Evolutionary conservation across 352 stramenopile genomes (phyloP).

Genomic region (Phytophthora europaea): DNA sequence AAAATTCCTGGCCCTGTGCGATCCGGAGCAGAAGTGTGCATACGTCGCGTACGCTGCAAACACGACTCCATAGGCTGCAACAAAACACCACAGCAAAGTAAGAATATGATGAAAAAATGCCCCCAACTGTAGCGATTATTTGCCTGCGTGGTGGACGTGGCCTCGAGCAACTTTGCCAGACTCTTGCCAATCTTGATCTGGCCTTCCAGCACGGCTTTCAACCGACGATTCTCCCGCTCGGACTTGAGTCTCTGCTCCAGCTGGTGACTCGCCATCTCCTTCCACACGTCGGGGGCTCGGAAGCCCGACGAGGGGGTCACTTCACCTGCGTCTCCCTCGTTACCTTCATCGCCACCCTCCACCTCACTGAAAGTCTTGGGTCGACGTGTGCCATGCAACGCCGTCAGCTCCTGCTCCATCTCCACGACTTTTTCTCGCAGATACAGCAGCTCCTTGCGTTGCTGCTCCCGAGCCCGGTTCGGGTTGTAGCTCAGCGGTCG

Average conservation of each 20-base stretch:
- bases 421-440: slow-evolving; percentile 51
- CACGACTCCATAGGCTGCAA: slow-evolving; percentile 45
- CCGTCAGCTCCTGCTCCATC: slow-evolving; percentile 49
- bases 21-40: slow-evolving; percentile 37
- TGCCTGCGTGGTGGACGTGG: slow-evolving; percentile 33
- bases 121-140: background rate
- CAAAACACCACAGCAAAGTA: background rate
- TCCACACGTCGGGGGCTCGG: slow-evolving; percentile 41
- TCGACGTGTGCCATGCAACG: slow-evolving; percentile 31
- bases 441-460: slow-evolving; percentile 55
- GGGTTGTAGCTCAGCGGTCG: slow-evolving; percentile 48
- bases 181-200: slow-evolving; percentile 73
- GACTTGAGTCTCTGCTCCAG: slow-evolving; percentile 54
- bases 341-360: slow-evolving; percentile 2
- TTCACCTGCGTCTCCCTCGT: background rate
- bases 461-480: slow-evolving; percentile 48
- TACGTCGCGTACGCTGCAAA: slow-evolving; percentile 36
- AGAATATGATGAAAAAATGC: background rate
- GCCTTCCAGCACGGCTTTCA: slow-evolving; percentile 62
- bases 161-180: slow-evolving; percentile 55
- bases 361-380: background rate
- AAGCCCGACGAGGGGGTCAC: background rate
- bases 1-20: slow-evolving; percentile 42
- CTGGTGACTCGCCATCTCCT: slow-evolving; percentile 53
- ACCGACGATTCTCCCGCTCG: slow-evolving; percentile 64